Percentiles rank a stretch among this genome's conserved stretches.
Evolutionary conservation across 2,329 filamentous ascomycete genomes (phyloP).

Genomic region (Fusarium sacchari): DNA sequence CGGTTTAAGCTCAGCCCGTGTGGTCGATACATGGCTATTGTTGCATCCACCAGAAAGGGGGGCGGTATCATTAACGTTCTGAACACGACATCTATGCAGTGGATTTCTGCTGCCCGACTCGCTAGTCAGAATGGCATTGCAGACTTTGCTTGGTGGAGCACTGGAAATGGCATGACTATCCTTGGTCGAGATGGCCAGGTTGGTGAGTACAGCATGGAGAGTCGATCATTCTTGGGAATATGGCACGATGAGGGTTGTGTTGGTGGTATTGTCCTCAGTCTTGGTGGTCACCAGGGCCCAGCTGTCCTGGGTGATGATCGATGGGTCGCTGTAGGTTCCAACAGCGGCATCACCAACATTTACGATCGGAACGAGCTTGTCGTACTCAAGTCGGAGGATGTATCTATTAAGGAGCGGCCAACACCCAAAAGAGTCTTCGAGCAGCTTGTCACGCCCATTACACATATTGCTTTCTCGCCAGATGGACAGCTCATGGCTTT

Average conservation of each 20-base stretch:
- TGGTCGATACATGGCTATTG: constrained; percentile 84
- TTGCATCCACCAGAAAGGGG: constrained; percentile 83
- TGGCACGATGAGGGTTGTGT: constrained; percentile 94
- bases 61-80: constrained; percentile 90
- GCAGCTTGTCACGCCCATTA: constrained; percentile 88
- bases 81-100: constrained; percentile 82
- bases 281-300: constrained; percentile 76
- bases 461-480: constrained; percentile 80
- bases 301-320: constrained; percentile 76
- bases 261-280: constrained; percentile 81
- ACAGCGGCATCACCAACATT: constrained; percentile 89
- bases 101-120: constrained; percentile 83
- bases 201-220: constrained; percentile 83
- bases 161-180: constrained; percentile 83
- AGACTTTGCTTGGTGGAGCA: constrained; percentile 93
- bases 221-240: constrained; percentile 75
- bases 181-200: constrained; percentile 88
- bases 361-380: constrained; percentile 83
- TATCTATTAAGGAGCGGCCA: constrained; percentile 72
- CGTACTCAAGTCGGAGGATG: constrained; percentile 50
- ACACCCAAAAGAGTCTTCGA: constrained; percentile 79
- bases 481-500: constrained; percentile 92
- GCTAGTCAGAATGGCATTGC: constrained; percentile 85
- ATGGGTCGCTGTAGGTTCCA: constrained; percentile 90
- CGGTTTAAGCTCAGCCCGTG: constrained; percentile 87